Evolutionary conservation across 2,329 filamentous ascomycete species (phyloP).

Genomic region (Pseudohalonectria lignicola): DNA sequence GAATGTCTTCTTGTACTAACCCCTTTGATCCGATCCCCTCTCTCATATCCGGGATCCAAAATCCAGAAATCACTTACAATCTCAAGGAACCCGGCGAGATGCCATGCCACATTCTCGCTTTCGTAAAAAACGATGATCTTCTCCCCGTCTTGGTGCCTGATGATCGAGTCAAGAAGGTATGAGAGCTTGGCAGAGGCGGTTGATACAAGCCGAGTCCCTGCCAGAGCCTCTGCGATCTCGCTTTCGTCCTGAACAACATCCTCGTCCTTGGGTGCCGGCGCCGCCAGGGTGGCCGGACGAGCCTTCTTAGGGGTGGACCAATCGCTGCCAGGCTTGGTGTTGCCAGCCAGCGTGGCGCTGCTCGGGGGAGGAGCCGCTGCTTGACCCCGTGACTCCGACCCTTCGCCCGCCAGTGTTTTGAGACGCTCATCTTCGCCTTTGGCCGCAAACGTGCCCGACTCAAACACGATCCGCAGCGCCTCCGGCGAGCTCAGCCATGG

Average conservation of each 20-base stretch:
- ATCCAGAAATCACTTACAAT: too few species aligned
- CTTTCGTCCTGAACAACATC: background rate
- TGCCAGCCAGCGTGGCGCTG: conserved; percentile 22
- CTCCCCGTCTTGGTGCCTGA: conserved; percentile 56
- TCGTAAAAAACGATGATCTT: conserved; percentile 94
- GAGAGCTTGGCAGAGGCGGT: conserved; percentile 81
- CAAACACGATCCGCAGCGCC: conserved; percentile 34
- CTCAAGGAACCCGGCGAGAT: conserved; percentile 74
- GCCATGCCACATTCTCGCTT: conserved; percentile 75
- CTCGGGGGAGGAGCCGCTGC: background rate
- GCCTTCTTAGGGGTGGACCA: conserved; percentile 14
- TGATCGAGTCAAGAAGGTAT: conserved; percentile 67
- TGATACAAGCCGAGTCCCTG: conserved; percentile 54
- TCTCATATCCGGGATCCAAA: too few species aligned
- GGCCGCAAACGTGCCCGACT: conserved; percentile 29
- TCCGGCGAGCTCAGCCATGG: conserved; percentile 30
- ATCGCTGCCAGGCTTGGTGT: conserved; percentile 28
- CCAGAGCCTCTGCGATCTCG: conserved; percentile 36
- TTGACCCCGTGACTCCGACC: background rate
- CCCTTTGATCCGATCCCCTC: too few species aligned
- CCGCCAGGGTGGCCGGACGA: conserved; percentile 8
- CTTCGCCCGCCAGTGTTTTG: conserved; percentile 5
- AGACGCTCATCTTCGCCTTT: conserved; percentile 13
- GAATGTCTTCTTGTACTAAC: too few species aligned
- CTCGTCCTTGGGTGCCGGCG: background rate